Conservation (phyloP, 768 basidiomycete genomes). For the Arthromyces matolae region DNA sequence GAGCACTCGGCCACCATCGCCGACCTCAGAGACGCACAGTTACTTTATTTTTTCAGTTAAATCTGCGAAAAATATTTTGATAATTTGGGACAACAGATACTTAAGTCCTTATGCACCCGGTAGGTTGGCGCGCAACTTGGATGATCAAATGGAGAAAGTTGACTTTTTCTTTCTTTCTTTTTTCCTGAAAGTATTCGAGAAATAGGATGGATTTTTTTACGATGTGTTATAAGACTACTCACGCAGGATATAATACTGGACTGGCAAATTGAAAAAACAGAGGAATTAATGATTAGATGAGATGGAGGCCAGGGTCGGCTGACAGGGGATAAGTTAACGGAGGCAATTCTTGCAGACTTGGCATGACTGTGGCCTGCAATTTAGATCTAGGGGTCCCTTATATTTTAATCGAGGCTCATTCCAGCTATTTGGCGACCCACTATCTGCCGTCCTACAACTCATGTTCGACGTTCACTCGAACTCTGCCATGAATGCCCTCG, state of each 20-base stretch:
- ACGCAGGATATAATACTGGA: too few species aligned
- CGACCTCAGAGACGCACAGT: background rate
- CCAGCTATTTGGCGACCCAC: slow-evolving; percentile 8
- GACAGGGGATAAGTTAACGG: slow-evolving; percentile 18
- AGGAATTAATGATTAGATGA: slow-evolving; percentile 18
- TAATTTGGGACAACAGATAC: too few species aligned
- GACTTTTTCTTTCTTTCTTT: too few species aligned
- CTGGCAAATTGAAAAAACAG: too few species aligned
- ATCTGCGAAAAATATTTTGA: background rate
- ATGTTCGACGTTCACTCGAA: slow-evolving; percentile 8
- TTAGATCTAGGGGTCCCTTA: slow-evolving; percentile 9
- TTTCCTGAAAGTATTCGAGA: background rate
- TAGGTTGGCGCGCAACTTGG: slow-evolving; percentile 5
- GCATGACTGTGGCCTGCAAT: slow-evolving; percentile 9
- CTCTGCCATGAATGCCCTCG: slow-evolving; percentile 1
- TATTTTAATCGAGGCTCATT: slow-evolving; percentile 12
- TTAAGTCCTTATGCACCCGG: slow-evolving; percentile 7
- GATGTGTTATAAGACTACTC: too few species aligned
- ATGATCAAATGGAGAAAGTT: slow-evolving; percentile 8
- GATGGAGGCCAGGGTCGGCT: slow-evolving; percentile 18
- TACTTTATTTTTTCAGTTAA: background rate
- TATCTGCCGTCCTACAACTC: slow-evolving; percentile 1
- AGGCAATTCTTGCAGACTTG: slow-evolving; percentile 17
- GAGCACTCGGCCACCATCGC: background rate
- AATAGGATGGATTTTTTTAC: too few species aligned